Evolutionary conservation across 495 filamentous ascomycete species (phyloP), one percentile per base, ranked within the genome.

Genomic region (Aspergillus bridgeri): DNA sequence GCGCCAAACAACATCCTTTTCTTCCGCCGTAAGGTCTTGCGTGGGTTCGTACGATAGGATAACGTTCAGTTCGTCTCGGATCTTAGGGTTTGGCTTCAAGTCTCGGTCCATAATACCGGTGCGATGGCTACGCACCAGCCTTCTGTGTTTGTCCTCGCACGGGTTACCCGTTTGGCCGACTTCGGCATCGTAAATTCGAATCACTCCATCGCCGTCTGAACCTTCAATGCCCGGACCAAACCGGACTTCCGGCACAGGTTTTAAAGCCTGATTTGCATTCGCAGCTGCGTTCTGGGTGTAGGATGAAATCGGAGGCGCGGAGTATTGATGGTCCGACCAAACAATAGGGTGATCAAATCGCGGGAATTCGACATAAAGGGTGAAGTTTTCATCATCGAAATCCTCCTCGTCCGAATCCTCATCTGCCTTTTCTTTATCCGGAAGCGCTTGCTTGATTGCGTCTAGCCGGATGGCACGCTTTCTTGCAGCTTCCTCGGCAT

Each of bases 1-100:
- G 61, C 93, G 90, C 94, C 94, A 99, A 27, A 99, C 81, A 11
- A 96, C 78, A 69, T 99, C 95, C 65, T 96, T 96, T 64, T 99
- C 95, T 62, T 96, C 90, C 0, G 89, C 80, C 4, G 84, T 89
- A 6, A 99, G 80, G 24, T 88, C 83, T 55, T 96, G 91, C 1
- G 92, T 96, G 5, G 94, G 94, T 9, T 92, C 91, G 65, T 98
- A 96, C 3, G 87, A 87, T 75, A 99, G 84, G 56, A 98, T 96
- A 38, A 80, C 75, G 68, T 96, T 96, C 20, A 99, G 75, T 61
- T 96, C 91, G 72, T 99, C 94, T 45, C 94, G 83, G 47, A 92
- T 90, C 71, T 96, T 95, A n/a, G 92, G 89, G 65, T 98, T 97
- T 2, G 94, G 94, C 67, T 93, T 96, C 55, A 96, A 73, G 64